Conservation (phyloP, 2,329 filamentous ascomycete genomes). For the Phoma sp. region DNA sequence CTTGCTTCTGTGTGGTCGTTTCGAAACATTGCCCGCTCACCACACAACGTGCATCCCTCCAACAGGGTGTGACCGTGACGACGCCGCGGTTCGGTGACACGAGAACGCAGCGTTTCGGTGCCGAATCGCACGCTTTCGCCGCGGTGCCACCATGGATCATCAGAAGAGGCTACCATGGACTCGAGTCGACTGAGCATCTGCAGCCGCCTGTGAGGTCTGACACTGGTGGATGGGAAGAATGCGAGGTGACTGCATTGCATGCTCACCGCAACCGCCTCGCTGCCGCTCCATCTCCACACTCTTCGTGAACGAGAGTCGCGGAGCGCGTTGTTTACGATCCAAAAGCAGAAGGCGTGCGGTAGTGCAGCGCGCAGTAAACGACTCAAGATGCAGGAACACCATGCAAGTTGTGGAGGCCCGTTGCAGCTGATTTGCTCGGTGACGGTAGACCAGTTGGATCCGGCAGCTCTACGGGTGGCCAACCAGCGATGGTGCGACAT, state of each 20-base stretch:
- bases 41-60: conserved; percentile 33
- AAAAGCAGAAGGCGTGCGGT: conserved; percentile 20
- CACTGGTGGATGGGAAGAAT: conserved; percentile 8
- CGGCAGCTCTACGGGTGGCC: conserved; percentile 29
- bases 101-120: conserved; percentile 25
- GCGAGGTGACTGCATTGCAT: conserved; percentile 27
- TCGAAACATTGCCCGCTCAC: conserved; percentile 41
- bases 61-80: conserved; percentile 30
- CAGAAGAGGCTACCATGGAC: conserved; percentile 23
- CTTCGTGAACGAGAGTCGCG: conserved; percentile 15
- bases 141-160: conserved; percentile 38
- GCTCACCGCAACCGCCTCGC: conserved; percentile 15
- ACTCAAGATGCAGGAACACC: conserved; percentile 39
- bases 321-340: conserved; percentile 23
- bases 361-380: conserved; percentile 25
- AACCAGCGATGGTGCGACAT: conserved; percentile 46
- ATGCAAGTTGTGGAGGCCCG: conserved; percentile 22
- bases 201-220: conserved; percentile 23
- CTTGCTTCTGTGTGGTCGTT: conserved; percentile 38
- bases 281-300: conserved; percentile 14
- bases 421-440: conserved; percentile 43
- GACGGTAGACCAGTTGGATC: conserved; percentile 27
- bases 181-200: conserved; percentile 21
- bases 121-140: conserved; percentile 33
- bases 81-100: conserved; percentile 34